Evolutionary conservation across 2,329 filamentous ascomycete species (phyloP).

Genomic region (Xylariales sp.): DNA sequence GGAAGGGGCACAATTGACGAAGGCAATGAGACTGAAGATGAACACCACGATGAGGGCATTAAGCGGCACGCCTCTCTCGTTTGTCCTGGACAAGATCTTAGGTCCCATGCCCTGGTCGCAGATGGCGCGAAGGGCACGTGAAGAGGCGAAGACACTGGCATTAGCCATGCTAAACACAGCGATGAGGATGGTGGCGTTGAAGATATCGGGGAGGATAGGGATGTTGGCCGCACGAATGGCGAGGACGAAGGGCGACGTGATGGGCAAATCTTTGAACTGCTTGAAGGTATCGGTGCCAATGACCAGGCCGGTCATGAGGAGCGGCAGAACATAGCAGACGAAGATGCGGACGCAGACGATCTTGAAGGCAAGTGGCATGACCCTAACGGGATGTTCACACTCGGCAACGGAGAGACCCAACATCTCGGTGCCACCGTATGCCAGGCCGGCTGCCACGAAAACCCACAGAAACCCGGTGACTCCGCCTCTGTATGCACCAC

Average conservation of each 20-base stretch:
- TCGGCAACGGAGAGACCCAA: constrained; percentile 40
- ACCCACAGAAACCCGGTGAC: constrained; percentile 37
- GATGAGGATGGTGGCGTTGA: constrained; percentile 32
- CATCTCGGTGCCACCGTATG: constrained; percentile 41
- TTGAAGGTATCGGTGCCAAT: constrained; percentile 23
- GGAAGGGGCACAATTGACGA: constrained; percentile 33
- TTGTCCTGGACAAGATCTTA: constrained; percentile 16
- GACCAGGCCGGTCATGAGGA: constrained; percentile 30
- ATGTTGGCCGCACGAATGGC: constrained; percentile 23
- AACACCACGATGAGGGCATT: constrained; percentile 35
- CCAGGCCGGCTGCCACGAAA: constrained; percentile 39
- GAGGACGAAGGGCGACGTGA: constrained; percentile 21
- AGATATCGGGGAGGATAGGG: constrained; percentile 22
- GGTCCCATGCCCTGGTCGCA: constrained; percentile 32
- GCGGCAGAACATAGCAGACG: constrained; percentile 33
- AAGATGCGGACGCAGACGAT: constrained; percentile 35
- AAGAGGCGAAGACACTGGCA: constrained; percentile 36
- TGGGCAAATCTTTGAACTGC: not conserved
- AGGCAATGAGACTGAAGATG: constrained; percentile 36
- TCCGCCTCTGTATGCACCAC: constrained; percentile 38
- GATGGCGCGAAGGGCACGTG: constrained; percentile 31
- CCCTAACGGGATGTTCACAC: constrained; percentile 30
- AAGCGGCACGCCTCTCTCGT: constrained; percentile 35
- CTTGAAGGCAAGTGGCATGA: constrained; percentile 33
- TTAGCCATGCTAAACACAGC: constrained; percentile 34